Conservation (phyloP, 257 asterid species). For the Solanum appendiculatum region DNA sequence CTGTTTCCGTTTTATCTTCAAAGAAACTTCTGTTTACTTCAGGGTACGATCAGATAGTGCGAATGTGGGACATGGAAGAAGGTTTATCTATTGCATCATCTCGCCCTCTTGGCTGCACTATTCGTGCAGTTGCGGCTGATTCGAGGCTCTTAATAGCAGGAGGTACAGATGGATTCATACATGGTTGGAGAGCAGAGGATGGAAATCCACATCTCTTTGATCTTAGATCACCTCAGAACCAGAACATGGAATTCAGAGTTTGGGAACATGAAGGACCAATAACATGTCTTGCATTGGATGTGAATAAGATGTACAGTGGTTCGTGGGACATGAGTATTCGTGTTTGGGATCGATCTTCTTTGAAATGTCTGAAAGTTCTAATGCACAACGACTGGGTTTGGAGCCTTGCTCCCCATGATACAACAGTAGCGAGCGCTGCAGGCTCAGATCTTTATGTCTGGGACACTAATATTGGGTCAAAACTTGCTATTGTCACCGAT, state of each 20-base stretch:
- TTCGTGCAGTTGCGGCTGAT: conserved; percentile 92
- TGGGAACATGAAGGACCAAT: conserved; percentile 95
- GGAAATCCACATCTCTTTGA: conserved; percentile 73
- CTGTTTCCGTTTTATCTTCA: conserved; percentile 62
- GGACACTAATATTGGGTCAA: conserved; percentile 49
- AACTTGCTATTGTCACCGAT: conserved; percentile 21
- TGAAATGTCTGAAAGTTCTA: conserved; percentile 59
- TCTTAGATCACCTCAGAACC: conserved; percentile 46
- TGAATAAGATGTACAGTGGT: conserved; percentile 70
- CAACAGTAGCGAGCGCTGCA: conserved; percentile 62
- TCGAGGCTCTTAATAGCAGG: conserved; percentile 76
- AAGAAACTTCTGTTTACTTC: conserved; percentile 81
- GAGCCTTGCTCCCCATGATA: conserved; percentile 82
- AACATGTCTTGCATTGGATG: conserved; percentile 84
- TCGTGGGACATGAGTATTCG: conserved; percentile 97
- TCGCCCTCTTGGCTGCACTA: conserved; percentile 80
- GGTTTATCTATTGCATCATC: conserved; percentile 78
- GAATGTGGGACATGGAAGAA: conserved; percentile 97
- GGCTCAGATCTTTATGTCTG: conserved; percentile 70
- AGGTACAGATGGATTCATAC: conserved; percentile 91
- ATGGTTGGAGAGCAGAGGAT: conserved; percentile 88
- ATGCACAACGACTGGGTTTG: conserved; percentile 90
- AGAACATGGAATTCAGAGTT: conserved; percentile 52
- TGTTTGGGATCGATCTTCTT: conserved; percentile 66
- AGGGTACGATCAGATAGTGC: conserved; percentile 84